Base-by-base conservation (phyloP, 164 flowering plant species). In the Magnolia sinica region DNA sequence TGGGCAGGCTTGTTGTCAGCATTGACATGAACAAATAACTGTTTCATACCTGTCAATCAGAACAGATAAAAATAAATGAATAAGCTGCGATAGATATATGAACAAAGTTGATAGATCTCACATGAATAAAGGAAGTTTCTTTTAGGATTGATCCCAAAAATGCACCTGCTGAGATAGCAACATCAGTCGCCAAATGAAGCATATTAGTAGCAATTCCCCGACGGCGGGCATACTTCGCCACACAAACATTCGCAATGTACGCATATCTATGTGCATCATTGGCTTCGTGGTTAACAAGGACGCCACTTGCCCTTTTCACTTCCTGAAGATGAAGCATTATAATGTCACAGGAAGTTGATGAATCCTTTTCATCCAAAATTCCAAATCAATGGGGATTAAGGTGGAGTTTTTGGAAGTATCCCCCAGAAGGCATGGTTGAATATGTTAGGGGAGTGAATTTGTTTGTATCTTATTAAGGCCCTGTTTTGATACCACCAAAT, bases 1-100 rank as follows among this genome's bases (percentile, higher is more conserved):
- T 85, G 88, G 64, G 88, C 93, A 70, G 89, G 85, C 59, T 77
- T 85, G 85, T 90, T 90, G 77, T 85, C 91, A 10, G 78, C 84
- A 80, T 87, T 89, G 64, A 90, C 94, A 82, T 90, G 94, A 81
- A 88, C 90, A 79, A 82, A 90, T 58, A 90, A 70, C 64, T 82
- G 84, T 82, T 83, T 87, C 86, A 90, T 85, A 68, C 89, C 94
- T 89, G 81, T 68, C 23, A 8, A 50, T 19, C 64, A 31, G 50
- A 52, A 23, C 67, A 75, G 14, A 63, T 19, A 64, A 63, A 79
- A 59, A 23, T 55, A 59, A 51, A 16, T 55, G 8, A 55, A 55
- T 11, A 16, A 55, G 61, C 45, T 37, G 45, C 7, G 7, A 4
- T 37, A 37, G 45, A 37, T 37, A 37, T 37, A 37, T 5, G 45